These are phyloP conservation scores for Lodderomyces margitis DNA, from an alignment of 1,139 yeast genomes.

Conservation along the genomic window DNA sequence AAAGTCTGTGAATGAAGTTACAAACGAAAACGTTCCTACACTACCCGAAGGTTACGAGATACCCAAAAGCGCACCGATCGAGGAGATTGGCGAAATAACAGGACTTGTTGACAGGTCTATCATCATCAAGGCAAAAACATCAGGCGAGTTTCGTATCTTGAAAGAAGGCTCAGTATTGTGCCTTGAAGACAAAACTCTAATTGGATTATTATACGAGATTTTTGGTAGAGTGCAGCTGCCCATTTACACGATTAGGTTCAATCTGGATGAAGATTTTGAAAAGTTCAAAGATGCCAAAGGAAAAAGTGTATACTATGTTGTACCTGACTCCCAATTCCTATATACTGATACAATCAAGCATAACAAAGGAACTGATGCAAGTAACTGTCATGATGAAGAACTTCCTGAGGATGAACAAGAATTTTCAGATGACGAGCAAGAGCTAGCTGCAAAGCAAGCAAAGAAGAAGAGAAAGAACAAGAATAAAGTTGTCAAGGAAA, in stretches of 20 bases:
- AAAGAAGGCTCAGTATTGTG: constrained; percentile 83
- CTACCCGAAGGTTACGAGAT: constrained; percentile 68
- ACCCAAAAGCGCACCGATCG: constrained; percentile 60
- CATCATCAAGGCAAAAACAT: constrained; percentile 67
- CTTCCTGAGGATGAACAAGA: constrained; percentile 91
- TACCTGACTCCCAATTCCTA: constrained; percentile 74
- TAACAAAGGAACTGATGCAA: constrained; percentile 88
- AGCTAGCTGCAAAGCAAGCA: constrained; percentile 56
- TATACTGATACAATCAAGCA: constrained; percentile 70
- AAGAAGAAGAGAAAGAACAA: constrained; percentile 49
- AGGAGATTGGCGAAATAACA: constrained; percentile 68
- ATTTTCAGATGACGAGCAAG: constrained; percentile 90
- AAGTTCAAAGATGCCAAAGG: constrained; percentile 51
- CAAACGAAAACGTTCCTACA: constrained; percentile 59
- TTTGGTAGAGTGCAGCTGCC: constrained; percentile 92
- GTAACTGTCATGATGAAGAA: constrained; percentile 93
- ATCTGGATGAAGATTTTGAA: constrained; percentile 49
- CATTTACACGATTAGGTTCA: constrained; percentile 71
- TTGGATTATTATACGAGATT: constrained; percentile 88
- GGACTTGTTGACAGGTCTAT: constrained; percentile 72
- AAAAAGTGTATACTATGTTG: constrained; percentile 67
- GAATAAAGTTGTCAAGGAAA: constrained; percentile 15
- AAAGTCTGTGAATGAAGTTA: constrained; percentile 74
- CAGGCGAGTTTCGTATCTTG: constrained; percentile 84
- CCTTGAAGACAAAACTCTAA: constrained; percentile 62